Evolutionary conservation across 805 yeast genomes (phyloP), one percentile per base, ranked within the genome.

Genomic region (Clavispora vitiphila): DNA sequence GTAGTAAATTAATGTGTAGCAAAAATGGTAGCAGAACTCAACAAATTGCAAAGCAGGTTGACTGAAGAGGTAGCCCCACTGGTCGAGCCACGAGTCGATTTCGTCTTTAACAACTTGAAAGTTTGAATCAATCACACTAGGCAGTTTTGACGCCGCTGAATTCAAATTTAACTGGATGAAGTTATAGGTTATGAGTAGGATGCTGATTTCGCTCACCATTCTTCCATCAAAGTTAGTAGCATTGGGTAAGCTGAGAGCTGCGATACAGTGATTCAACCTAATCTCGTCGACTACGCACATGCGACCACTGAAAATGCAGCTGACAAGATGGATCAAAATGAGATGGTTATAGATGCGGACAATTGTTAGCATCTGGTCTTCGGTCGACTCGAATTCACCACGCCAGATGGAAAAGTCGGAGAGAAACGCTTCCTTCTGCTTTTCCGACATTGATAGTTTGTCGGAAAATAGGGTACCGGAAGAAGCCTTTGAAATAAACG

Each of bases 141-240:
- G 47, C n/a, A 22, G 42, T 7, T 37, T 18, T 8, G 40, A 37
- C n/a, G 38, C 40, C 24, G 38, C 24, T 5, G 41, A 23, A 41
- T 57, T 61, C 20, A 63, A 47, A 39, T 52, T 62, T 10, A 55
- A 44, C 40, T 80, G 82, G 16, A 81, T 63, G 56, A 69, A 82
- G 42, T 76, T 75, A 60, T 83, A 83, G 0, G 81, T 68, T 10
- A 78, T 69, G 14, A 76, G 57, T 40, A 81, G 77, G 9, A 83
- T 68, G 15, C 80, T 75, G 38, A 83, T 78, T 58, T 86, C 95
- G 31, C 88, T 81, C 7, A 84, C 81, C 78, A 86, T 83, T 44
- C 93, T 63, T n/a, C 86, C 87, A 56, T 86, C 95, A 57, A 85
- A 86, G 54, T 83, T 83, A 5, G 89, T 82, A 2, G 89, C 77